These are phyloP conservation scores for Syzygium malaccense DNA, from an alignment of 441 rosid species.

Conservation along the genomic window DNA sequence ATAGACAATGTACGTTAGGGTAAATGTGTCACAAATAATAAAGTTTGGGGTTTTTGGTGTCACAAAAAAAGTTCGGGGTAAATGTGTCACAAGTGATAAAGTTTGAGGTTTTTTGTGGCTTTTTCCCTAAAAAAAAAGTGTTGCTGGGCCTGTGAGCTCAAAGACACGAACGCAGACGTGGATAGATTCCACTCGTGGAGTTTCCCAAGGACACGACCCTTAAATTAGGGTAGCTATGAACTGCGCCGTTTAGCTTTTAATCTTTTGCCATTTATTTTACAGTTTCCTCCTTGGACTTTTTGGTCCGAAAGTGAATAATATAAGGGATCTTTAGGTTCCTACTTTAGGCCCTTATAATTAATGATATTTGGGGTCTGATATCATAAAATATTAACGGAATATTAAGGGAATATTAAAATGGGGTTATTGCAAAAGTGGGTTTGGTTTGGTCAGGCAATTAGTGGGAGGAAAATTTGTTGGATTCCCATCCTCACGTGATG, in stretches of 20 bases:
- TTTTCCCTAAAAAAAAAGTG: too few species aligned
- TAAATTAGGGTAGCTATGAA: slow-evolving; percentile 33
- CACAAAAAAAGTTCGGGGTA: too few species aligned
- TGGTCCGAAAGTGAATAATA: slow-evolving; percentile 8
- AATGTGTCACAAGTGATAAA: too few species aligned
- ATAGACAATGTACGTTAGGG: too few species aligned
- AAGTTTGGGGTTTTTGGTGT: too few species aligned
- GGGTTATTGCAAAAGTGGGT: not conserved
- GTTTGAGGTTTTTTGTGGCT: too few species aligned
- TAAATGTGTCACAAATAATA: too few species aligned
- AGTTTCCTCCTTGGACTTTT: slow-evolving; percentile 5
- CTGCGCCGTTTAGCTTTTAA: slow-evolving; percentile 58
- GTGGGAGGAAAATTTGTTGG: slow-evolving; percentile 17
- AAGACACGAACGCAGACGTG: slow-evolving; percentile 14
- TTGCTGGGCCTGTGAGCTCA: not conserved
- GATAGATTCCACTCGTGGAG: slow-evolving; percentile 43
- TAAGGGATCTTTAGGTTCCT: slow-evolving; percentile 1
- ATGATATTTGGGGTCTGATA: not conserved
- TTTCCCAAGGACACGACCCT: slow-evolving; percentile 65
- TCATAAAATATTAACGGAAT: not conserved
- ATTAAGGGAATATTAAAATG: not conserved
- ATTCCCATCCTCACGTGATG: slow-evolving; percentile 62
- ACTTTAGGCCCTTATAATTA: not conserved
- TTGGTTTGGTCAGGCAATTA: slow-evolving; percentile 19
- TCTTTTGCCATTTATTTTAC: slow-evolving; percentile 1